A percentile compares a stretch with the other conserved stretches of the same genome.
Evolutionary conservation across 495 filamentous ascomycete genomes (phyloP).

Genomic region (Podospora australis): DNA sequence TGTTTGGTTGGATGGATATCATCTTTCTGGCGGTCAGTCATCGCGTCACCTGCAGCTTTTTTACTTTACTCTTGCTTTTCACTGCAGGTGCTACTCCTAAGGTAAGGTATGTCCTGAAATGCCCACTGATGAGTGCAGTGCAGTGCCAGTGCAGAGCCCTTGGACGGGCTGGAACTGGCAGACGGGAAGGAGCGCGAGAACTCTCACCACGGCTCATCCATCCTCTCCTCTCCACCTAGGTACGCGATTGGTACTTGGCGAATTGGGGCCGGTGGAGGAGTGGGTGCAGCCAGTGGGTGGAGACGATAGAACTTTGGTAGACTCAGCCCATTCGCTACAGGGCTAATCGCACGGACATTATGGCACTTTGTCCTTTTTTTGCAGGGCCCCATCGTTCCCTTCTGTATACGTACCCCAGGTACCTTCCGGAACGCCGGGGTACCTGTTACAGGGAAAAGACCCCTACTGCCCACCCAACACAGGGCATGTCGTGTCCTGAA

Average conservation of each 20-base stretch:
- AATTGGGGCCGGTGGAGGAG: conserved; percentile 1
- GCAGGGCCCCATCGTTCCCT: conserved; percentile 8
- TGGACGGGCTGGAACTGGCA: no score
- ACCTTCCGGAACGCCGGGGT: conserved; percentile 8
- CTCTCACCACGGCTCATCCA: conserved; percentile 14
- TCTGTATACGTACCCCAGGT: conserved; percentile 18
- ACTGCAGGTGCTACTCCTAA: no score
- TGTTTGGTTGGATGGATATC: no score
- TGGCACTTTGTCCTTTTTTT: conserved; percentile 11
- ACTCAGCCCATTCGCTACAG: conserved; percentile 17
- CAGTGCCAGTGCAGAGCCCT: no score
- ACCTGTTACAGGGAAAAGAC: conserved; percentile 2
- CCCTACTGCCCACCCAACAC: not conserved
- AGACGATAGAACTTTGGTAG: conserved; percentile 22
- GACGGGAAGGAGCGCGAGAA: conserved; percentile 7
- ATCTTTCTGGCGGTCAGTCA: no score
- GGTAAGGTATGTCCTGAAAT: no score
- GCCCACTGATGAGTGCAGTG: no score
- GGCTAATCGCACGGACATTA: conserved; percentile 19
- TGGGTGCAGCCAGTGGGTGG: conserved; percentile 24
- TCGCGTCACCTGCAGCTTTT: no score
- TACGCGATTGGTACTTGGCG: conserved; percentile 9
- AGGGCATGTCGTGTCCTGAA: no score
- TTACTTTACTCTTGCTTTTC: no score
- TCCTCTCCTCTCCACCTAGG: no score